phyloP scores from a whole-genome alignment of 2,329 filamentous ascomycete genomes.

The Ceratocystis colombiana region DNA sequence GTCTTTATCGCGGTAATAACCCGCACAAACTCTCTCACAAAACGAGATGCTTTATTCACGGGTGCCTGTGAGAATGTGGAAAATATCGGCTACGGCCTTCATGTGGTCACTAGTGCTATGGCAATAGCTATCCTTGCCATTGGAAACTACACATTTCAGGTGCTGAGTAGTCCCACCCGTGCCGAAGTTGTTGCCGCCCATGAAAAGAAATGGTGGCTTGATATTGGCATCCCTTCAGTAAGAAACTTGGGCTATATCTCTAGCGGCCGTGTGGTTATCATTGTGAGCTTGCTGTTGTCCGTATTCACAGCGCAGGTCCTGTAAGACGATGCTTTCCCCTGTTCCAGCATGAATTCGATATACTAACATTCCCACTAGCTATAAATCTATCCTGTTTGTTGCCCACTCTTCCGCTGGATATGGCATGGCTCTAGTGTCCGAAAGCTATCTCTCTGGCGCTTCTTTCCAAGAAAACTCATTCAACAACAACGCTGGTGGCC shows the following conservation, averaged over 20 bases:
- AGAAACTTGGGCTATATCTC: conserved; percentile 41
- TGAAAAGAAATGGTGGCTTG: conserved; percentile 39
- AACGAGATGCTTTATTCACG: conserved; percentile 34
- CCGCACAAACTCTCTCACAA: conserved; percentile 32
- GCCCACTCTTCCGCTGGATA: conserved; percentile 33
- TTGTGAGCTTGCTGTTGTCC: conserved; percentile 35
- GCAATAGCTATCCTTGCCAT: conserved; percentile 38
- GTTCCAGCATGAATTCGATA: background rate
- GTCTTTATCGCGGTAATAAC: conserved; percentile 35
- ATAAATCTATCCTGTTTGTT: conserved; percentile 43
- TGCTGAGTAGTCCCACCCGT: conserved; percentile 45
- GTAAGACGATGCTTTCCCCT: conserved; percentile 32
- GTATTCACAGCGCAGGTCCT: conserved; percentile 42
- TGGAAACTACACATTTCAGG: conserved; percentile 45
- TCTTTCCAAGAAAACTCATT: conserved; percentile 33
- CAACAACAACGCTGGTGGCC: conserved; percentile 31
- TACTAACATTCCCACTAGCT: conserved; percentile 30
- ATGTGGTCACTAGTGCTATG: conserved; percentile 39
- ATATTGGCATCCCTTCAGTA: conserved; percentile 45
- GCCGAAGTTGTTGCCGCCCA: conserved; percentile 42
- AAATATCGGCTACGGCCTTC: conserved; percentile 36
- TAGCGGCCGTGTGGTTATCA: conserved; percentile 35
- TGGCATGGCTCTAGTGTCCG: conserved; percentile 33
- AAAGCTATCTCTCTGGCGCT: conserved; percentile 34
- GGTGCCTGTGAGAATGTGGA: conserved; percentile 35